Conservation (phyloP, 805 yeast species). For the Wickerhamomyces hampshirensis region DNA sequence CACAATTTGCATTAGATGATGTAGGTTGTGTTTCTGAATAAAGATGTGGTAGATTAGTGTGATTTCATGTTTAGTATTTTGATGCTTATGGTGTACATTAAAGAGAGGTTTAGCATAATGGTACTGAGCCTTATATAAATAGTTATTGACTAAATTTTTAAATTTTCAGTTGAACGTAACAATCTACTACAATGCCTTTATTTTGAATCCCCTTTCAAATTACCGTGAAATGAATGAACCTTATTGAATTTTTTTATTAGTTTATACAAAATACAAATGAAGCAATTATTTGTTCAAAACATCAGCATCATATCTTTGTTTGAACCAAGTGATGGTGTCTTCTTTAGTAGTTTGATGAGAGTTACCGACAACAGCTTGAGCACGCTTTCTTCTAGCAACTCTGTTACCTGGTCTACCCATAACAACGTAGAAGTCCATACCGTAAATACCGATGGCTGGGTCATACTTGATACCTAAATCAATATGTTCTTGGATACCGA, state of each 20-base stretch:
- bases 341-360: conserved; percentile 87
- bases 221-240: neutral
- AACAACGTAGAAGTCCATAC: conserved; percentile 99
- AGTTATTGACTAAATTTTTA: too few relatives aligned
- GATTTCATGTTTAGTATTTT: too few relatives aligned
- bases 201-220: too few relatives aligned
- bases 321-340: conserved; percentile 97
- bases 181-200: too few relatives aligned
- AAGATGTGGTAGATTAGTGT: neutral
- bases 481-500: conserved; percentile 99
- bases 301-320: conserved; percentile 99
- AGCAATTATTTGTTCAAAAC: conserved; percentile 71
- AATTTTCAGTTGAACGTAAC: too few relatives aligned
- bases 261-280: conserved; percentile 19
- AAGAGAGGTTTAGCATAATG: too few relatives aligned
- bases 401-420: conserved; percentile 99
- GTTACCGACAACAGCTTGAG: conserved; percentile 84
- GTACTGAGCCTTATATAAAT: too few relatives aligned
- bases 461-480: conserved; percentile 99
- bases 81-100: too few relatives aligned
- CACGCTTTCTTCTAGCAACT: conserved; percentile 98
- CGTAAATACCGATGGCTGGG: conserved; percentile 99
- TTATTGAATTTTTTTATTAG: neutral
- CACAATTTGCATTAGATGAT: conserved; percentile 23
- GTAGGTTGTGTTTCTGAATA: conserved; percentile 25